These are phyloP conservation scores for Uncinocarpus reesii DNA, from an alignment of 2,329 filamentous ascomycete species.

Conservation along the genomic window DNA sequence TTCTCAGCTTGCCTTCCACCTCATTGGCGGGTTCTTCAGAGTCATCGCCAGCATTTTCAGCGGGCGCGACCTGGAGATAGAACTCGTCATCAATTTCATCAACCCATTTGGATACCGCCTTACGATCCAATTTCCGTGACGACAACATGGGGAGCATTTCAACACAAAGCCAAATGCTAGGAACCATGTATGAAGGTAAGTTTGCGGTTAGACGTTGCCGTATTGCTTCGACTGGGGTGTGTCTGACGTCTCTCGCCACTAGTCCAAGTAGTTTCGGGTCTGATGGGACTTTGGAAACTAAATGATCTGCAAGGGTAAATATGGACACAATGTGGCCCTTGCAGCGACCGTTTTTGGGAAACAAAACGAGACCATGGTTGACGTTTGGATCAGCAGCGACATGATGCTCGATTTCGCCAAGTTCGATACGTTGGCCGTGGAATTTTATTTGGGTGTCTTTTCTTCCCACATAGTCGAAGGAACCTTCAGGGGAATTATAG, in stretches of 20 bases:
- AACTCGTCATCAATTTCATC: slow-evolving; percentile 23
- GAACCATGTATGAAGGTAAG: slow-evolving; percentile 42
- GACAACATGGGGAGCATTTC: slow-evolving; percentile 35
- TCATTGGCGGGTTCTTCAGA: slow-evolving; percentile 16
- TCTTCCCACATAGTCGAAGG: slow-evolving; percentile 43
- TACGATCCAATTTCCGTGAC: slow-evolving; percentile 40
- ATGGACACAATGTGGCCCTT: slow-evolving; percentile 27
- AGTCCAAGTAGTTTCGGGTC: slow-evolving; percentile 21
- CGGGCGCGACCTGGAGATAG: slow-evolving; percentile 16
- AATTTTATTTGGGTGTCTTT: slow-evolving; percentile 61
- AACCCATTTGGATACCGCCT: slow-evolving; percentile 30
- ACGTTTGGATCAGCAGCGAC: slow-evolving; percentile 24
- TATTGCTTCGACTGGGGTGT: slow-evolving; percentile 21
- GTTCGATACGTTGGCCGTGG: slow-evolving; percentile 54
- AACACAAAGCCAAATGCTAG: slow-evolving; percentile 39
- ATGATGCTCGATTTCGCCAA: slow-evolving; percentile 43
- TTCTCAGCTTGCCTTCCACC: slow-evolving; percentile 25
- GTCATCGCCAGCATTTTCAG: slow-evolving; percentile 1
- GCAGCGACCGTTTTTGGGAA: slow-evolving; percentile 29
- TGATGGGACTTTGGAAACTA: neutral
- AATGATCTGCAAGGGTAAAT: slow-evolving; percentile 23
- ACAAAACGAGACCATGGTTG: slow-evolving; percentile 29
- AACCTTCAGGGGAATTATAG: slow-evolving; percentile 29
- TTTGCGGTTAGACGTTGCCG: slow-evolving; percentile 23
- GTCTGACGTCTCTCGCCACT: slow-evolving; percentile 19